Evolutionary conservation across 192 early-diverging fungal species (phyloP).

Genomic region (Linnemannia elongata): DNA sequence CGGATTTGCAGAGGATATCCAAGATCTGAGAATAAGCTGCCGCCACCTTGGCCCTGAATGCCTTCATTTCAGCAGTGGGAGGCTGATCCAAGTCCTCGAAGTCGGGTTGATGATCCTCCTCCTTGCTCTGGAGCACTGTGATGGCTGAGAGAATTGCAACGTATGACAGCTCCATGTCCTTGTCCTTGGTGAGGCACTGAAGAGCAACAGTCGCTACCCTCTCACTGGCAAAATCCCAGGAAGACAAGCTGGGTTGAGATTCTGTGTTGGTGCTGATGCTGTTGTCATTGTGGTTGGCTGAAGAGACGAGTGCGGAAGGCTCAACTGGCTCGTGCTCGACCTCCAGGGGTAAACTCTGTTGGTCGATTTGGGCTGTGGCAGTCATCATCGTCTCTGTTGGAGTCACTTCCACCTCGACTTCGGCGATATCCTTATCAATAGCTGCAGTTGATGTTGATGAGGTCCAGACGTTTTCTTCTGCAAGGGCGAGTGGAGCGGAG

Average conservation of each 20-base stretch:
- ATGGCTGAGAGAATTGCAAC: conserved; percentile 47
- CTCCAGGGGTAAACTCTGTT: background rate
- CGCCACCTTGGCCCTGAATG: conserved; percentile 7
- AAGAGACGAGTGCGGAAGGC: background rate
- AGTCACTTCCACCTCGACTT: background rate
- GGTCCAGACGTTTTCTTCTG: background rate
- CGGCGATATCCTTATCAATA: background rate
- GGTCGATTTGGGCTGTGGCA: background rate
- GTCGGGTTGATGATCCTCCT: conserved; percentile 10
- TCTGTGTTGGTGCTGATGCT: background rate
- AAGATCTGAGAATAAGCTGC: conserved; percentile 28
- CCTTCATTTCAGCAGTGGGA: background rate
- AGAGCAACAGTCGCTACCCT: conserved; percentile 34
- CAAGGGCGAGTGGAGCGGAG: background rate
- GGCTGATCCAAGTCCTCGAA: conserved; percentile 1
- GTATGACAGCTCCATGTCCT: conserved; percentile 51
- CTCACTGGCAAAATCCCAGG: conserved; percentile 49
- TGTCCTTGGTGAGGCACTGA: conserved; percentile 31
- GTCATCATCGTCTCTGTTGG: background rate
- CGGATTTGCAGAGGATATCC: conserved; percentile 30
- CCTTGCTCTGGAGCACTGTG: conserved; percentile 40
- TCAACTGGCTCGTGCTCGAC: conserved; percentile 16
- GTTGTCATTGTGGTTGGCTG: background rate
- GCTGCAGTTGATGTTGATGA: background rate
- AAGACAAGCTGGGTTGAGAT: conserved; percentile 4